These are phyloP conservation scores for Mollisia scopiformis DNA, from an alignment of 2,329 filamentous ascomycete species.

Conservation along the genomic window DNA sequence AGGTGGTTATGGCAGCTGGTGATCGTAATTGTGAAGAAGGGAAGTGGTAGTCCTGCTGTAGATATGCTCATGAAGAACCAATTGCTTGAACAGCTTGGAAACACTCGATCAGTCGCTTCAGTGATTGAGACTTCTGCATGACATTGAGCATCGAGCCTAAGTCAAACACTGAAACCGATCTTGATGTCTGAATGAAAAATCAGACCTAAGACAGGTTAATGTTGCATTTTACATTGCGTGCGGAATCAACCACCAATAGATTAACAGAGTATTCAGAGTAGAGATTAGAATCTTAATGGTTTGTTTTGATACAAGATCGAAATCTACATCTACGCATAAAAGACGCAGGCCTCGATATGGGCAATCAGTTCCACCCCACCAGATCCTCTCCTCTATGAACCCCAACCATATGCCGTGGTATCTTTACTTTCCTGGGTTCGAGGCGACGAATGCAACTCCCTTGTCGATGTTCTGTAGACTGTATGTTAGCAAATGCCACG, in stretches of 20 bases:
- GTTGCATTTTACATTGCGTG: background rate
- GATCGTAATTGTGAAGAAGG: background rate
- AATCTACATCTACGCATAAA: conserved; percentile 5
- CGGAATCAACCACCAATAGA: background rate
- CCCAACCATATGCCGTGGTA: background rate
- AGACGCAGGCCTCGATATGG: conserved; percentile 2
- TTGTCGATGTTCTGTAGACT: conserved; percentile 82
- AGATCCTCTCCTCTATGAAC: background rate
- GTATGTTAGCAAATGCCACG: conserved; percentile 26
- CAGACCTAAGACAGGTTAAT: background rate
- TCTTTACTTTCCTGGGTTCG: conserved; percentile 63
- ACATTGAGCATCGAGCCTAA: background rate
- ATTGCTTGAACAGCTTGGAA: too few relatives aligned
- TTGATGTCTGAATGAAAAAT: background rate
- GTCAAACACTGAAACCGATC: background rate
- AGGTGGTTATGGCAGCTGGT: background rate
- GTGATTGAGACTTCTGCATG: background rate
- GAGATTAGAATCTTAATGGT: conserved; percentile 2
- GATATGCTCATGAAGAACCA: too few relatives aligned
- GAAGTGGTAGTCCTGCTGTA: too few relatives aligned
- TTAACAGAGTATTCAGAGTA: background rate
- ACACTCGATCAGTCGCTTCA: background rate
- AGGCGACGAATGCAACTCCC: conserved; percentile 67
- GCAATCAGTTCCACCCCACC: background rate
- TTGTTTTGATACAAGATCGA: conserved; percentile 8